These are phyloP conservation scores for Setomelanomma holmii DNA, from an alignment of 2,329 filamentous ascomycete genomes.

Conservation along the genomic window DNA sequence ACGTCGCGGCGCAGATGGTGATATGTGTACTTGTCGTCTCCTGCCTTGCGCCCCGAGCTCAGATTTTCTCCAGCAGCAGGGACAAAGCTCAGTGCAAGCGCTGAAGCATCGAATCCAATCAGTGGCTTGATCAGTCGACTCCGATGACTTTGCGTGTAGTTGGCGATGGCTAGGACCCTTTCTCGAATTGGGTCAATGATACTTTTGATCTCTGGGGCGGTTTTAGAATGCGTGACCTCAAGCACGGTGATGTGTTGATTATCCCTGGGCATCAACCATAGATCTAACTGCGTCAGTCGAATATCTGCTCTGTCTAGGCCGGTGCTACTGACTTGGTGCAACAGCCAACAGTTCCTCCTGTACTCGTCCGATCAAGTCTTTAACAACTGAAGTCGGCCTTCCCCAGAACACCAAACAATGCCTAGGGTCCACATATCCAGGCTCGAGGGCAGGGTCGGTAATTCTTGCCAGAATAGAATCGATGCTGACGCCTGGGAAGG, in stretches of 20 bases:
- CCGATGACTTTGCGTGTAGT: conserved; percentile 71
- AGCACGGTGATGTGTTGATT: conserved; percentile 85
- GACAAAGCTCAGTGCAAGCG: conserved; percentile 85
- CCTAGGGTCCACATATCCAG: conserved; percentile 75
- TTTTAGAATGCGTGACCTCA: conserved; percentile 83
- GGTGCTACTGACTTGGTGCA: conserved; percentile 68
- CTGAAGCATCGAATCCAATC: conserved; percentile 83
- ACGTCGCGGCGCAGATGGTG: conserved; percentile 87
- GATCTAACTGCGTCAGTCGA: conserved; percentile 55
- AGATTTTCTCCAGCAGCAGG: conserved; percentile 72
- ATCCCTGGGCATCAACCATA: conserved; percentile 86
- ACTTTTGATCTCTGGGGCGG: conserved; percentile 69
- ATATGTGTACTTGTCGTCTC: conserved; percentile 78
- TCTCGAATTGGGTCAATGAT: conserved; percentile 66
- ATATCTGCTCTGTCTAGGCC: neutral
- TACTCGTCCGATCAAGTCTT: conserved; percentile 70
- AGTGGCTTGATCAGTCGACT: conserved; percentile 81
- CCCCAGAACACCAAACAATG: conserved; percentile 91
- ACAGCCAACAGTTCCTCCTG: conserved; percentile 70
- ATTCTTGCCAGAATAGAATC: conserved; percentile 79
- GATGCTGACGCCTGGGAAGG: conserved; percentile 74
- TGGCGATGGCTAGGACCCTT: conserved; percentile 66
- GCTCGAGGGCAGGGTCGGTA: conserved; percentile 67
- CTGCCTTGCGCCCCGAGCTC: conserved; percentile 39
- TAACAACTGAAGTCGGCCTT: conserved; percentile 75